A percentile compares a stretch with the other conserved stretches of the same genome.
Conservation (phyloP, 2,329 filamentous ascomycete species). For the Cladosporium austrohemisphaericum region DNA sequence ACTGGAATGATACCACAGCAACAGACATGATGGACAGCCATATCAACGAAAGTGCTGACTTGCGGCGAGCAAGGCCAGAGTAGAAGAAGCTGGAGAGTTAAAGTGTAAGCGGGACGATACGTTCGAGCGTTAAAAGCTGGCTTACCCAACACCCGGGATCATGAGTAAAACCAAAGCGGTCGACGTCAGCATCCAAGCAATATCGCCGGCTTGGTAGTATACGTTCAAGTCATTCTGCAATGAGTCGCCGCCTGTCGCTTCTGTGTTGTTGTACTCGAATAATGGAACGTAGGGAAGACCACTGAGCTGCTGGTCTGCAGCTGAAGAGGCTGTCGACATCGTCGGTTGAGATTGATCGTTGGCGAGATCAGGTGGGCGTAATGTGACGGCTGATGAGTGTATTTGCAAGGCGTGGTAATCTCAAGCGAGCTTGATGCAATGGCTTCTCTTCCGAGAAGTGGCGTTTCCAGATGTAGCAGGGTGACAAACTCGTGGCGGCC, state of each 20-base stretch:
- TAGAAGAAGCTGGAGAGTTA: constrained; percentile 70
- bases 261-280: constrained; percentile 62
- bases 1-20: constrained; percentile 79
- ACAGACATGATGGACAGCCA: constrained; percentile 80
- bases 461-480: constrained; percentile 5
- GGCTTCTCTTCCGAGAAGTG: background rate
- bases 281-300: constrained; percentile 31
- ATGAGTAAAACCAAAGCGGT: constrained; percentile 82
- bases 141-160: constrained; percentile 80
- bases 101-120: constrained; percentile 4
- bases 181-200: constrained; percentile 74
- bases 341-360: background rate
- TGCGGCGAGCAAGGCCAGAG: constrained; percentile 81
- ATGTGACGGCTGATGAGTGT: background rate
- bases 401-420: no score
- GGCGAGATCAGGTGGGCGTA: background rate
- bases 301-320: constrained; percentile 4
- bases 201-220: constrained; percentile 81
- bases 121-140: constrained; percentile 11
- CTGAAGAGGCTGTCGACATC: constrained; percentile 3
- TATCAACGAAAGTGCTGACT: constrained; percentile 81
- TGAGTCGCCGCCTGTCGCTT: constrained; percentile 62
- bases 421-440: constrained; percentile 1
- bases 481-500: background rate
- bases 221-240: constrained; percentile 71